Evolutionary conservation across 2,329 filamentous ascomycete genomes (phyloP), one percentile per base, ranked within the genome.

Genomic region (Xylaria hypoxylon): DNA sequence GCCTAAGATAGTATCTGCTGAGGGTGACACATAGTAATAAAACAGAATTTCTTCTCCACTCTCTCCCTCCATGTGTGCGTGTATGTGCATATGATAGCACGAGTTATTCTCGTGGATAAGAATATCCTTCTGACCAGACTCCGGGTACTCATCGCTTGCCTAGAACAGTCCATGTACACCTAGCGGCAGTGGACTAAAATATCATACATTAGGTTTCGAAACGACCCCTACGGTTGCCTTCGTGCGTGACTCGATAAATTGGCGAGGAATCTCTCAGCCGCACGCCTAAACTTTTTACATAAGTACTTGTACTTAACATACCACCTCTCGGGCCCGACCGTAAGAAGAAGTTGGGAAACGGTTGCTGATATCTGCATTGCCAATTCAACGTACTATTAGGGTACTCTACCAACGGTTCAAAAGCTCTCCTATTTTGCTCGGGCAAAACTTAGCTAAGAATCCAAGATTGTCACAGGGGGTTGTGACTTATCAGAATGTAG

Each of bases 11-110:
- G 59, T 38, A 53, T 57, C 24, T 60, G 40, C 44, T 61, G 13
- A 22, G 45, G 24, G 24, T 52, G 45, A 58, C 50, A 44, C 59
- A 58, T 66, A 52, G 58, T 66, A 68, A 59, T 62, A 48, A 44
- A 60, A 62, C 51, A 58, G 11, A 28, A 19, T 48, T 56, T 53
- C 15, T 33, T 48, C 61, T 53, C n/a, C 45, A 7, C 24, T 19
- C 13, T 15, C 13, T 13, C 13, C 47, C 15, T 1, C 17, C 1
- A 33, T 13, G 31, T 52, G 11, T 35, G 10, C 10, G 24, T 28
- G 26, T 31, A 13, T 28, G 26, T 31, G 47, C 26, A 2, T 45
- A 28, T 28, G 15, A 28, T 28, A 28, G 45, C 24, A 17, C 6
- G 47, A 26, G 45, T 22, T 38, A 13, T 33, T 33, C 11, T 15